A percentile compares a stretch with the other conserved stretches of the same genome.
phyloP scores from a whole-genome alignment of 352 stramenopile species.

The Peronospora tabacina region DNA sequence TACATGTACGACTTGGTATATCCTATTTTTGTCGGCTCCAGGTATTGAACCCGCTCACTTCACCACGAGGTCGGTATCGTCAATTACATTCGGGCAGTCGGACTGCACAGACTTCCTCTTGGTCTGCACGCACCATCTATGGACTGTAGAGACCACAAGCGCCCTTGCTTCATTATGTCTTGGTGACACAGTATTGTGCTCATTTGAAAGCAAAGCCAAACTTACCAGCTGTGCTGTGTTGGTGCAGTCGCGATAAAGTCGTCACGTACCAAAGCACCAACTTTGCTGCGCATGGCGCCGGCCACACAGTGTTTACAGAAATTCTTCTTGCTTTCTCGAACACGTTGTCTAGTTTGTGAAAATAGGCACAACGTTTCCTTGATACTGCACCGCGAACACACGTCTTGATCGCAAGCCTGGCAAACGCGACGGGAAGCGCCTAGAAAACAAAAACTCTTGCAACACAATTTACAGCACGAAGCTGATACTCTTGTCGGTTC shows the following conservation, averaged over 20 bases:
- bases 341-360: slow-evolving; percentile 13
- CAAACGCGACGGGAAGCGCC: slow-evolving; percentile 24
- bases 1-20: no score
- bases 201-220: not conserved
- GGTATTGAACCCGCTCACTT: no score
- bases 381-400: slow-evolving; percentile 27
- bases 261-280: slow-evolving; percentile 21
- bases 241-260: slow-evolving; percentile 19
- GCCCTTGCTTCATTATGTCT: not conserved
- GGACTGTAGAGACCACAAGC: not conserved
- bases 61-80: no score
- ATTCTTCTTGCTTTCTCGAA: slow-evolving; percentile 21
- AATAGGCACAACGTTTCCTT: slow-evolving; percentile 26
- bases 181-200: not conserved
- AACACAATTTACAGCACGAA: slow-evolving; percentile 27
- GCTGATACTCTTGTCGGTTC: slow-evolving; percentile 15
- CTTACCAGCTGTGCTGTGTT: slow-evolving; percentile 20
- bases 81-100: no score
- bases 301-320: slow-evolving; percentile 33
- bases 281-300: slow-evolving; percentile 28
- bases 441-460: slow-evolving; percentile 32
- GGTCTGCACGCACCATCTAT: not conserved
- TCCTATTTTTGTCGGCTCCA: no score
- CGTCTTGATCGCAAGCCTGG: slow-evolving; percentile 25
- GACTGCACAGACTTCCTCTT: slow-evolving; percentile 8